Conservation (phyloP, 2,329 filamentous ascomycete genomes). For the Neurospora sp. region DNA sequence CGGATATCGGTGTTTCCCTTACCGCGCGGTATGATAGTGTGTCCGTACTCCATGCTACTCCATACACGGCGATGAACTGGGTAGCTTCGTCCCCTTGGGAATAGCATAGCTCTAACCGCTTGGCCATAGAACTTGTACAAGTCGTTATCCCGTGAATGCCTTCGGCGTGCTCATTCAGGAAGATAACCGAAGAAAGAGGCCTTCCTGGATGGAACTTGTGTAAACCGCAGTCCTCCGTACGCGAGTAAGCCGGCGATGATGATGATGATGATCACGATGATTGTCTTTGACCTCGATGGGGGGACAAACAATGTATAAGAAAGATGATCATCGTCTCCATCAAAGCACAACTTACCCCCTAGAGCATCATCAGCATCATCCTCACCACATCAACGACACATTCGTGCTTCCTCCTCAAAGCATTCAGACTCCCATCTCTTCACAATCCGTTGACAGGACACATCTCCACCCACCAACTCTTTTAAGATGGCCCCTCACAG, state of each 20-base stretch:
- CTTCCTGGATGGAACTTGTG: not conserved
- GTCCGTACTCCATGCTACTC: not conserved
- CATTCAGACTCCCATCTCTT: not conserved
- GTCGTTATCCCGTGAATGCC: not conserved
- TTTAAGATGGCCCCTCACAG: not conserved
- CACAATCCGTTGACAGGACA: not conserved
- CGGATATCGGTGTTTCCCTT: not conserved
- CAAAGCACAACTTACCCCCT: not conserved
- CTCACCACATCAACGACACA: not conserved
- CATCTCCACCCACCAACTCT: not conserved
- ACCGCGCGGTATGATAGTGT: not conserved
- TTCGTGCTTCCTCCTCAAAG: not conserved
- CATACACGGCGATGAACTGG: slow-evolving; percentile 2
- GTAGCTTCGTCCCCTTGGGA: slow-evolving; percentile 10
- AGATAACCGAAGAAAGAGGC: not conserved
- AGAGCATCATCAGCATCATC: not conserved
- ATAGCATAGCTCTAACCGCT: slow-evolving; percentile 4
- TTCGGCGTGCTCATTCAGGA: not conserved
- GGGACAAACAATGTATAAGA: slow-evolving; percentile 5
- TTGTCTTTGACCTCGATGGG: not conserved
- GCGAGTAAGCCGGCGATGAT: not conserved
- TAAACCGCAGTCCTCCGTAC: not conserved
- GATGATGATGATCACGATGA: not conserved
- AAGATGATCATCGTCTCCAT: not conserved
- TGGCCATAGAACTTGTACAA: not conserved